These are phyloP conservation scores for Priceomyces castillae DNA, from an alignment of 805 yeast species.

Conservation along the genomic window DNA sequence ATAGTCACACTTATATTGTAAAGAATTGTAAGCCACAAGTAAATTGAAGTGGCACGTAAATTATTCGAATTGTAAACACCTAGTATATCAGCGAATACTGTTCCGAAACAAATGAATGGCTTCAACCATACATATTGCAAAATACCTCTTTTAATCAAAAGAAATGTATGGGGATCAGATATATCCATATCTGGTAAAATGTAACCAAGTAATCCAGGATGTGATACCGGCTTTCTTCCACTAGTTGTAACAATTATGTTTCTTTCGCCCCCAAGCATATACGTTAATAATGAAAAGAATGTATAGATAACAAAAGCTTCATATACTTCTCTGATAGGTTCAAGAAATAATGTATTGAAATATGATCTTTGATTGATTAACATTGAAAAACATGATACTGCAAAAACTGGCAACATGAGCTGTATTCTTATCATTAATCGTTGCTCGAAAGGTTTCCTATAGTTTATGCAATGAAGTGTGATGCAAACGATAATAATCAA, in stretches of 20 bases:
- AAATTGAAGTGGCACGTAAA: conserved; percentile 47
- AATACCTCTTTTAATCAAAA: conserved; percentile 77
- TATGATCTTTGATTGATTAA: conserved; percentile 43
- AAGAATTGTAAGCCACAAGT: conserved; percentile 61
- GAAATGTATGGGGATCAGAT: conserved; percentile 78
- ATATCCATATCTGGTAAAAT: conserved; percentile 65
- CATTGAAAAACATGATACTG: conserved; percentile 63
- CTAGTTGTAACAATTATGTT: conserved; percentile 69
- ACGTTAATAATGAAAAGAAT: conserved; percentile 78
- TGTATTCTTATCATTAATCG: conserved; percentile 79
- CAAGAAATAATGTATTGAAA: conserved; percentile 47
- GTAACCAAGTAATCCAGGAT: conserved; percentile 56
- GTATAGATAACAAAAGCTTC: conserved; percentile 96
- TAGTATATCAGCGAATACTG: conserved; percentile 44
- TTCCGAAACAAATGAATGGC: conserved; percentile 69
- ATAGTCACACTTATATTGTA: conserved; percentile 80
- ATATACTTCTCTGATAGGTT: conserved; percentile 82
- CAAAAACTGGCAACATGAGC: conserved; percentile 77
- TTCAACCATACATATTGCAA: conserved; percentile 95
- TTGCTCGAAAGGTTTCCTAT: conserved; percentile 87
- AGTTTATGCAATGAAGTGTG: conserved; percentile 49
- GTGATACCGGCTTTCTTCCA: conserved; percentile 68
- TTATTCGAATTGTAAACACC: conserved; percentile 53
- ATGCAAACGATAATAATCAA: conserved; percentile 23
- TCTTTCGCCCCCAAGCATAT: conserved; percentile 89